These are phyloP conservation scores for Psilocybe mexicana DNA, from an alignment of 1,284 basidiomycete genomes.

Conservation along the genomic window DNA sequence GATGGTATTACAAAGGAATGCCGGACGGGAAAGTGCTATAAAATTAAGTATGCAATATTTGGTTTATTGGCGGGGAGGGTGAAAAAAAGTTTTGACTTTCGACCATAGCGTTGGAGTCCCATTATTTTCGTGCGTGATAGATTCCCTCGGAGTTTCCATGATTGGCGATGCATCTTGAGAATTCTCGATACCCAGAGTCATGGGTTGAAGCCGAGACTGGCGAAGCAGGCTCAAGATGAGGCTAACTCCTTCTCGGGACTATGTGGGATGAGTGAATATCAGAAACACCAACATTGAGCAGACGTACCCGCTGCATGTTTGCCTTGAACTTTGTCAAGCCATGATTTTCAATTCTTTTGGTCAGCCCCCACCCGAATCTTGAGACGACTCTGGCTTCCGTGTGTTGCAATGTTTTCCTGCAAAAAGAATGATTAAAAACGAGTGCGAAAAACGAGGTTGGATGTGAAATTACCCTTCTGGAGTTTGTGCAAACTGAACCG, in stretches of 20 bases:
- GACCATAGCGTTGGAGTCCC: slow-evolving; percentile 31
- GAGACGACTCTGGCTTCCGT: slow-evolving; percentile 79
- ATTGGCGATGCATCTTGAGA: slow-evolving; percentile 11
- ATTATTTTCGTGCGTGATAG: slow-evolving; percentile 7
- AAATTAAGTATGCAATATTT: slow-evolving; percentile 5
- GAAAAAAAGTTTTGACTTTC: slow-evolving; percentile 38
- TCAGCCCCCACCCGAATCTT: slow-evolving; percentile 80
- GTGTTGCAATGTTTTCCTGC: slow-evolving; percentile 71
- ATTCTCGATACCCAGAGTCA: slow-evolving; percentile 49
- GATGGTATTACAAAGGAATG: slow-evolving; percentile 4
- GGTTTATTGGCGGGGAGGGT: slow-evolving; percentile 18
- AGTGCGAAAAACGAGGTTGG: neutral
- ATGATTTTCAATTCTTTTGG: slow-evolving; percentile 77
- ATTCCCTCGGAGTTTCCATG: slow-evolving; percentile 11
- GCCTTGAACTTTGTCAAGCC: slow-evolving; percentile 76
- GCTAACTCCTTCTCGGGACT: slow-evolving; percentile 83
- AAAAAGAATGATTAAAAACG: neutral
- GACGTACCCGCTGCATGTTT: slow-evolving; percentile 69
- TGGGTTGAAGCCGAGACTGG: slow-evolving; percentile 70
- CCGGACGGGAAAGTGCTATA: neutral
- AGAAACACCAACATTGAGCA: slow-evolving; percentile 10
- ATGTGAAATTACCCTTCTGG: slow-evolving; percentile 57
- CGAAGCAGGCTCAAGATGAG: slow-evolving; percentile 72
- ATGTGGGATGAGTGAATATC: slow-evolving; percentile 15
- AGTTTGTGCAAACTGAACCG: slow-evolving; percentile 61